Evolutionary conservation across 352 stramenopile genomes (phyloP).

Genomic region (Phytophthora pluvialis): DNA sequence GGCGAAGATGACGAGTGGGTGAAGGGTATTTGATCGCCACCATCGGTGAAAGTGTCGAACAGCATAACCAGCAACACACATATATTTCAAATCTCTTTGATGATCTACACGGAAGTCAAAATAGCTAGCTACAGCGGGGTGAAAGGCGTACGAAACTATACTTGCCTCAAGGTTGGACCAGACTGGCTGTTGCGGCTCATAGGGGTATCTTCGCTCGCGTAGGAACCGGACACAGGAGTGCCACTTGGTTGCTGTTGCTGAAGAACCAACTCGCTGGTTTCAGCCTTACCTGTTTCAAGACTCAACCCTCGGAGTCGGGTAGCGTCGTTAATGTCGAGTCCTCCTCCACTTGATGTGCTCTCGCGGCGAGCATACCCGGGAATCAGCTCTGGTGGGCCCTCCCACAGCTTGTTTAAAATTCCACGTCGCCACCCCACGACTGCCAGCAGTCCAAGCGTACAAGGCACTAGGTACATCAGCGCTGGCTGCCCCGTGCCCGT

Average conservation of each 20-base stretch:
- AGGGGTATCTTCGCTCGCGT: conserved; percentile 48
- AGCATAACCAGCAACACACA: conserved; percentile 34
- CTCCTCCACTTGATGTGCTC: conserved; percentile 32
- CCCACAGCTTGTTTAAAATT: conserved; percentile 91
- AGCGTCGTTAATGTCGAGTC: conserved; percentile 37
- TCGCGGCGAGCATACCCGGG: conserved; percentile 34
- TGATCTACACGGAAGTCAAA: conserved; percentile 25
- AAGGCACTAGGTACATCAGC: conserved; percentile 96
- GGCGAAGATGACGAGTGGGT: conserved; percentile 87
- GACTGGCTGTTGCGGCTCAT: conserved; percentile 7
- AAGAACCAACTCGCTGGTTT: conserved; percentile 44
- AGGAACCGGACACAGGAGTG: conserved; percentile 54
- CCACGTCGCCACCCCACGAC: conserved; percentile 80
- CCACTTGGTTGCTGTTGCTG: conserved; percentile 40
- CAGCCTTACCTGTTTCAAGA: conserved; percentile 31
- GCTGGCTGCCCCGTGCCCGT: conserved; percentile 95
- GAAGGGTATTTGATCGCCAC: conserved; percentile 58
- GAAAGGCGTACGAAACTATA: conserved; percentile 15
- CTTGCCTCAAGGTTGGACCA: conserved; percentile 19
- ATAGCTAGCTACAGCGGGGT: conserved; percentile 13
- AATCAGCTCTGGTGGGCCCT: conserved; percentile 78
- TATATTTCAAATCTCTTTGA: conserved; percentile 36
- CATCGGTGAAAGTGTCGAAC: conserved; percentile 9
- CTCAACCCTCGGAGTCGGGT: conserved; percentile 34
- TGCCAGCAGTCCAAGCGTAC: conserved; percentile 86